These are phyloP conservation scores for Zanthoxylum bungeanum DNA, from an alignment of 345 rosid species.

Conservation along the genomic window DNA sequence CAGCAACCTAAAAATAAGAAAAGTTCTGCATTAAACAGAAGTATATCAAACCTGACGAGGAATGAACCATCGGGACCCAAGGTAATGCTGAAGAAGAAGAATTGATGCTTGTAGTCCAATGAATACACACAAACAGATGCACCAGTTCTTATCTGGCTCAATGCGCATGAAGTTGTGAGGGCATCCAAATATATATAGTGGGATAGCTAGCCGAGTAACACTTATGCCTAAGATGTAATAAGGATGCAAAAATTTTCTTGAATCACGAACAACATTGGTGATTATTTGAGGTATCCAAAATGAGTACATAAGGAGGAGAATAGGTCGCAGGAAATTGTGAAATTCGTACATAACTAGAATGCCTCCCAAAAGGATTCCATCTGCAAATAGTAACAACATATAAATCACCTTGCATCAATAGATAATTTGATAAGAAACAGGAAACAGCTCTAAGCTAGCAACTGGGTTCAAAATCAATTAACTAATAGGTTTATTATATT, in stretches of 20 bases:
- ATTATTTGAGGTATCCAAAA: conserved; percentile 96
- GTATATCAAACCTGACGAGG: conserved; percentile 74
- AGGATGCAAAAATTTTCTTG: conserved; percentile 96
- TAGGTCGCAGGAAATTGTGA: conserved; percentile 68
- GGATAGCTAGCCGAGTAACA: conserved; percentile 80
- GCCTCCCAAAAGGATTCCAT: conserved; percentile 98
- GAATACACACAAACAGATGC: conserved; percentile 59
- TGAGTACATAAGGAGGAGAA: conserved; percentile 82
- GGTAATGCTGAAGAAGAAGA: conserved; percentile 92
- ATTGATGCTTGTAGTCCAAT: conserved; percentile 75
- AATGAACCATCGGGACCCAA: conserved; percentile 94
- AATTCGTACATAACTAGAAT: conserved; percentile 92
- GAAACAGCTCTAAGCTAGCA: not conserved
- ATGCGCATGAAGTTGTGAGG: conserved; percentile 96
- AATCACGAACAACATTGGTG: conserved; percentile 81
- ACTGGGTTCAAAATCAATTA: conserved; percentile 3
- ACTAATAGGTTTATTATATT: not conserved
- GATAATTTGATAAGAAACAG: too few relatives aligned
- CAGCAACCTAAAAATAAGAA: too few relatives aligned
- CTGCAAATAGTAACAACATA: conserved; percentile 39
- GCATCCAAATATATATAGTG: conserved; percentile 87
- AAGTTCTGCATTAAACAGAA: conserved; percentile 1
- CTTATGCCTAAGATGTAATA: conserved; percentile 90
- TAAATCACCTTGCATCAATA: conserved; percentile 12
- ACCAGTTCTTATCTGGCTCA: conserved; percentile 81